phyloP scores from a whole-genome alignment of 495 filamentous ascomycete genomes.

The Penicillium bialowiezense region DNA sequence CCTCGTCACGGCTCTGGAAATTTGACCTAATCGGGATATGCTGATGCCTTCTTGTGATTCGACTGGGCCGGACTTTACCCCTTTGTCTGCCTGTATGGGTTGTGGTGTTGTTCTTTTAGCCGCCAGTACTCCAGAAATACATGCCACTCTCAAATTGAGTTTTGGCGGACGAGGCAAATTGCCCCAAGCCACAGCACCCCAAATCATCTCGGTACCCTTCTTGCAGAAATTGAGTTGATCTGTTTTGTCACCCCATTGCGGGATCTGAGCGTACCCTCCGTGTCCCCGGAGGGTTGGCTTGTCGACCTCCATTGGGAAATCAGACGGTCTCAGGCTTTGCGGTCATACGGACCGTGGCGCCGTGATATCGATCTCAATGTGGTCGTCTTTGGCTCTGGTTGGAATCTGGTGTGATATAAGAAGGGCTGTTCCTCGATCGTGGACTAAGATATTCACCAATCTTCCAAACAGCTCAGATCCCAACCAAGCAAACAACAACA shows the following conservation, averaged over 20 bases:
- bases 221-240: conserved; percentile 3
- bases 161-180: neutral
- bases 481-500: neutral
- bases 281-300: conserved; percentile 22
- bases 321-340: neutral
- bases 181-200: neutral
- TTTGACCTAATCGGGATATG: conserved; percentile 1
- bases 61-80: neutral
- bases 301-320: conserved; percentile 17
- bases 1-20: conserved; percentile 15
- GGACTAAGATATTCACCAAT: neutral
- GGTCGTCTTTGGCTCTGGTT: neutral
- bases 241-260: neutral
- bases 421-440: neutral
- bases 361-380: conserved; percentile 2
- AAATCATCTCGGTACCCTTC: neutral
- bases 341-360: conserved; percentile 18
- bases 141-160: neutral
- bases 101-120: conserved; percentile 4
- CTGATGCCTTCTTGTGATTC: neutral
- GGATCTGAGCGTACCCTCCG: conserved; percentile 17
- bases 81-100: neutral
- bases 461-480: neutral
- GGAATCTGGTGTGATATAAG: conserved; percentile 6
- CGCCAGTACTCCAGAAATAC: conserved; percentile 4